Conservation (phyloP, 2,329 filamentous ascomycete species). For the Colletotrichum caudatum region DNA sequence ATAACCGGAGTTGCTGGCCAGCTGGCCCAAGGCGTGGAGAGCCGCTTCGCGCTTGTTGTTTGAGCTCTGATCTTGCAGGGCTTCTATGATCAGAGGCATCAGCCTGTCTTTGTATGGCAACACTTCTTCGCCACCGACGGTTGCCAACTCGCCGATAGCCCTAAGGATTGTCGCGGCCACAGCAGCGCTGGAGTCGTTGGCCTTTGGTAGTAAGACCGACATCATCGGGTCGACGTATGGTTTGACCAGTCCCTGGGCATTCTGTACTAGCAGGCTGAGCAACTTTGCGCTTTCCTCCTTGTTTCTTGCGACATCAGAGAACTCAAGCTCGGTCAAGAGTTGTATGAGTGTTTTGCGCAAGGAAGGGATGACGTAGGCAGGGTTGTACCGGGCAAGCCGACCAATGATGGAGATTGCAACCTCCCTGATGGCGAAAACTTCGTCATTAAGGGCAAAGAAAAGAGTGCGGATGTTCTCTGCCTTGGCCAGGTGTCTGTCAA, state of each 20-base stretch:
- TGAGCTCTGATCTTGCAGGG: slow-evolving; percentile 93
- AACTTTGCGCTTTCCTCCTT: slow-evolving; percentile 97
- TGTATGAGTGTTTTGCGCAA: slow-evolving; percentile 95
- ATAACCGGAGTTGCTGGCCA: slow-evolving; percentile 96
- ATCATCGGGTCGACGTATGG: slow-evolving; percentile 98
- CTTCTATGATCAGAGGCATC: slow-evolving; percentile 95
- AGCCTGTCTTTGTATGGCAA: slow-evolving; percentile 88
- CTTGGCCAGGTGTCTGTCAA: slow-evolving; percentile 96
- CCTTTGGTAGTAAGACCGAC: slow-evolving; percentile 91
- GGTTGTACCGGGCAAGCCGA: slow-evolving; percentile 89
- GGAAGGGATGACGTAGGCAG: slow-evolving; percentile 96
- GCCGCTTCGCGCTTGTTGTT: slow-evolving; percentile 91
- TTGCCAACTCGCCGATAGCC: slow-evolving; percentile 93
- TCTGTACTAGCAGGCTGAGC: slow-evolving; percentile 91
- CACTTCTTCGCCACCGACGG: slow-evolving; percentile 95
- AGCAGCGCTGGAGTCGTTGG: slow-evolving; percentile 83
- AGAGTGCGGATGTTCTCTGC: slow-evolving; percentile 96
- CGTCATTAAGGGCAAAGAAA: slow-evolving; percentile 96
- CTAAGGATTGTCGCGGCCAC: slow-evolving; percentile 96
- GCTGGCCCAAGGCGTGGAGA: slow-evolving; percentile 87
- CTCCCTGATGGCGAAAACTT: slow-evolving; percentile 91
- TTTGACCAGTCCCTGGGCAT: slow-evolving; percentile 92
- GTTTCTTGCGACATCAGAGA: slow-evolving; percentile 91
- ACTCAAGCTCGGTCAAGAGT: slow-evolving; percentile 94
- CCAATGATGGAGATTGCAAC: slow-evolving; percentile 97